Conservation (phyloP, 768 basidiomycete genomes). For the Mycena floridula region DNA sequence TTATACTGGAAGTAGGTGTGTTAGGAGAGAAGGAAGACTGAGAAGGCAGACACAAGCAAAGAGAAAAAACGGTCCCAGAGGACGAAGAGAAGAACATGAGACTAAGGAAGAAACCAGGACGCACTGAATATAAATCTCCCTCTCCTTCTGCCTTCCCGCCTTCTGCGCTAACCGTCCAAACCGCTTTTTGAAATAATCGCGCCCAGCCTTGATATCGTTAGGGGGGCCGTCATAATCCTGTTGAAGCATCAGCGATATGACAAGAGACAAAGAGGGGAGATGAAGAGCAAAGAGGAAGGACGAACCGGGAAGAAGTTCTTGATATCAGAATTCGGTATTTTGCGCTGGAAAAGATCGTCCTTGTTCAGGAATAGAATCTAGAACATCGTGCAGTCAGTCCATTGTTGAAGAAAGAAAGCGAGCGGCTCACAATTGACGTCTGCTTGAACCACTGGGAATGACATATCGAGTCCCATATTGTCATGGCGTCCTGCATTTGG, state of each 20-base stretch:
- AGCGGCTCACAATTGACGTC: slow-evolving; percentile 67
- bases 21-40: not conserved
- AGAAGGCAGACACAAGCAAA: not conserved
- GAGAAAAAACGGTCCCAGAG: too few species aligned
- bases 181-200: slow-evolving; percentile 86
- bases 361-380: slow-evolving; percentile 97
- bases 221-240: slow-evolving; percentile 79
- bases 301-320: slow-evolving; percentile 71
- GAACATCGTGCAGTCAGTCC: not conserved
- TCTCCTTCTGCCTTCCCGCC: slow-evolving; percentile 75
- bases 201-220: slow-evolving; percentile 65
- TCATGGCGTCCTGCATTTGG: slow-evolving; percentile 98
- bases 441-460: slow-evolving; percentile 97
- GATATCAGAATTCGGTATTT: slow-evolving; percentile 78
- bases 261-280: not conserved
- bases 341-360: slow-evolving; percentile 86
- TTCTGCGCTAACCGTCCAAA: slow-evolving; percentile 81
- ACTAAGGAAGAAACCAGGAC: slow-evolving; percentile 23
- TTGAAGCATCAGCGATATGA: not conserved
- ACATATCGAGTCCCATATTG: slow-evolving; percentile 98
- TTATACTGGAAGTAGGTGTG: slow-evolving; percentile 46
- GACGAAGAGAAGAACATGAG: not conserved
- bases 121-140: slow-evolving; percentile 93
- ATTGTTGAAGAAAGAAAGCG: not conserved
- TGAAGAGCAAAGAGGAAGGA: slow-evolving; percentile 1